Evolutionary conservation across 768 basidiomycete genomes (phyloP).

Genomic region (Suillus clintonianus): DNA sequence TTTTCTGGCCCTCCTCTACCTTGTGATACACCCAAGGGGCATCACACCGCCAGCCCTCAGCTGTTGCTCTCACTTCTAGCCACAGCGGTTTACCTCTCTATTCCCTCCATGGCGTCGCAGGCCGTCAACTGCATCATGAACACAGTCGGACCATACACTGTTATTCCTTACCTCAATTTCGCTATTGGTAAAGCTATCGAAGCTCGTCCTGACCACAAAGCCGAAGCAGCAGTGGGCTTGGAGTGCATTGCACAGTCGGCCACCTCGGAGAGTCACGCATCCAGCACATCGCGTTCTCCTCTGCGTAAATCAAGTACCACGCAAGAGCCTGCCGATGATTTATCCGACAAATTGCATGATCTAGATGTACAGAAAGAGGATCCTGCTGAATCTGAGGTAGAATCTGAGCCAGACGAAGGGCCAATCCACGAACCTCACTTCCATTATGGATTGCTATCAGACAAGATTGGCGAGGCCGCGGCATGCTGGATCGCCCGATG

Average conservation of each 20-base stretch:
- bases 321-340: conserved; percentile 19
- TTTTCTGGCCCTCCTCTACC: conserved; percentile 41
- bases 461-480: conserved; percentile 90
- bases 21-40: conserved; percentile 43
- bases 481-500: conserved; percentile 87
- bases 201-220: conserved; percentile 41
- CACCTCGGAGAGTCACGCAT: conserved; percentile 32
- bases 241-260: conserved; percentile 62
- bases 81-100: conserved; percentile 83
- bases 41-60: conserved; percentile 77
- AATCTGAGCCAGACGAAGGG: conserved; percentile 23
- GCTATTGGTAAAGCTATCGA: conserved; percentile 73
- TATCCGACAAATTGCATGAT: conserved; percentile 32
- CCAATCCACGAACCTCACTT: conserved; percentile 42
- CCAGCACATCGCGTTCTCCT: conserved; percentile 5
- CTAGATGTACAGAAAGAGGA: conserved; percentile 39
- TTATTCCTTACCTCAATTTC: conserved; percentile 76
- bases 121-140: conserved; percentile 70
- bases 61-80: conserved; percentile 87
- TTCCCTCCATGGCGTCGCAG: conserved; percentile 73
- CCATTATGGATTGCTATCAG: conserved; percentile 84
- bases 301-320: background rate
- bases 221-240: conserved; percentile 67
- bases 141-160: conserved; percentile 79
- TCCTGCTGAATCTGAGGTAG: conserved; percentile 34